These are phyloP conservation scores for Citrus glauca DNA, from an alignment of 345 rosid species.

Conservation along the genomic window DNA sequence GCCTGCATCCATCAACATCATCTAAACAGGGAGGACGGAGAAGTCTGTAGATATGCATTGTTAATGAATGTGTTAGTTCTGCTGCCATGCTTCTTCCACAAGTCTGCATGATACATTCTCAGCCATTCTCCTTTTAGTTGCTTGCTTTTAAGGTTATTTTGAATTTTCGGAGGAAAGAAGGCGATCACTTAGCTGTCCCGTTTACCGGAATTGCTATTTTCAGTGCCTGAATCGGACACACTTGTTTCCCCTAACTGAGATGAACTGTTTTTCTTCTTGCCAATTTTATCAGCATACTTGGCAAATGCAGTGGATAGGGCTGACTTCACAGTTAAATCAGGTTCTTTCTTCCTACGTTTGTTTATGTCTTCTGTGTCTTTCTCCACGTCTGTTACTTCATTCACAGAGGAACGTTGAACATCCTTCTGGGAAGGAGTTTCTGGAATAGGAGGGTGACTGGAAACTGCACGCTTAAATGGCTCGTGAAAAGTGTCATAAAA, in stretches of 20 bases:
- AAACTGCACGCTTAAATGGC: conserved; percentile 76
- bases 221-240: conserved; percentile 12
- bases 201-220: conserved; percentile 6
- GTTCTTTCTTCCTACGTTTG: conserved; percentile 55
- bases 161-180: too few species aligned
- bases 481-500: conserved; percentile 89
- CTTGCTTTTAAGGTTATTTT: too few species aligned
- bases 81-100: neutral
- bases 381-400: conserved; percentile 35
- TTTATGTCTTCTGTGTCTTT: conserved; percentile 34
- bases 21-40: neutral
- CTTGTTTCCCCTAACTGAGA: conserved; percentile 26
- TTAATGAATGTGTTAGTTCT: neutral
- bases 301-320: conserved; percentile 75
- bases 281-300: conserved; percentile 43
- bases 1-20: neutral
- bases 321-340: conserved; percentile 59
- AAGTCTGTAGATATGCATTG: neutral
- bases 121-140: neutral
- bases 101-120: neutral
- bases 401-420: conserved; percentile 29
- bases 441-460: conserved; percentile 40
- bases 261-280: conserved; percentile 27
- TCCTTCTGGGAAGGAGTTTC: conserved; percentile 37
- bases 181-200: neutral